Percentiles rank a stretch among this genome's conserved stretches.
Conservation (phyloP, 2,329 filamentous ascomycete genomes). For the Pseudogymnoascus sp. region DNA sequence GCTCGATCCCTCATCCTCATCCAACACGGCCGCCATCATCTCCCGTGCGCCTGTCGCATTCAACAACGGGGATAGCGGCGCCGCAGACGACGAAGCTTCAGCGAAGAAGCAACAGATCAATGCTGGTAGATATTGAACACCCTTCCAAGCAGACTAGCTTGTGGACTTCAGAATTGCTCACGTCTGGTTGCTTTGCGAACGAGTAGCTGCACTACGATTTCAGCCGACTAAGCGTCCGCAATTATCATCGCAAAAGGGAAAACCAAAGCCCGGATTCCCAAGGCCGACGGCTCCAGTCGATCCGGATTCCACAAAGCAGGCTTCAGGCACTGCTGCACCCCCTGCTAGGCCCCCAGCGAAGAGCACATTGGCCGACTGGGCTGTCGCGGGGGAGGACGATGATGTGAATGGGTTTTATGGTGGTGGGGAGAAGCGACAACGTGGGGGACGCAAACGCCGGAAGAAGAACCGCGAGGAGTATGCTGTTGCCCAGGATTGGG, state of each 20-base stretch:
- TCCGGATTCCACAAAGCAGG: slow-evolving; percentile 17
- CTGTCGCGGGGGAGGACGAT: slow-evolving; percentile 69
- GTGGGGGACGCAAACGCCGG: slow-evolving; percentile 58
- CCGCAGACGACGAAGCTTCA: slow-evolving; percentile 33
- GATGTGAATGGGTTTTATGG: slow-evolving; percentile 61
- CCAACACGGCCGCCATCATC: slow-evolving; percentile 48
- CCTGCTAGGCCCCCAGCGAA: slow-evolving; percentile 44
- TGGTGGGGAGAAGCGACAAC: slow-evolving; percentile 57
- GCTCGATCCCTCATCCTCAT: slow-evolving; percentile 50
- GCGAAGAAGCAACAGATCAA: slow-evolving; percentile 54
- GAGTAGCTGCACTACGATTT: slow-evolving; percentile 64
- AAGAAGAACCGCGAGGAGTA: slow-evolving; percentile 62
- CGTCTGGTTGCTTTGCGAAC: slow-evolving; percentile 27
- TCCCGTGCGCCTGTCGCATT: slow-evolving; percentile 71
- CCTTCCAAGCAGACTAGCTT: slow-evolving; percentile 26
- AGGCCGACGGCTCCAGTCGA: slow-evolving; percentile 32
- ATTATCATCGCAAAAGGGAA: slow-evolving; percentile 51
- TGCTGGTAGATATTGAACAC: slow-evolving; percentile 49
- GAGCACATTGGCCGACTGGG: slow-evolving; percentile 74
- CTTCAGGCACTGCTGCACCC: slow-evolving; percentile 24
- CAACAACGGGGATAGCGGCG: slow-evolving; percentile 44
- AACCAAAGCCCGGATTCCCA: slow-evolving; percentile 54
- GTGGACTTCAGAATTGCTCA: slow-evolving; percentile 38
- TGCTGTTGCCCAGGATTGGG: slow-evolving; percentile 65
- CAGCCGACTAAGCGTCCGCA: slow-evolving; percentile 79